phyloP scores from a whole-genome alignment of 805 yeast genomes.

The Wickerhamiella kurtzmanii region DNA sequence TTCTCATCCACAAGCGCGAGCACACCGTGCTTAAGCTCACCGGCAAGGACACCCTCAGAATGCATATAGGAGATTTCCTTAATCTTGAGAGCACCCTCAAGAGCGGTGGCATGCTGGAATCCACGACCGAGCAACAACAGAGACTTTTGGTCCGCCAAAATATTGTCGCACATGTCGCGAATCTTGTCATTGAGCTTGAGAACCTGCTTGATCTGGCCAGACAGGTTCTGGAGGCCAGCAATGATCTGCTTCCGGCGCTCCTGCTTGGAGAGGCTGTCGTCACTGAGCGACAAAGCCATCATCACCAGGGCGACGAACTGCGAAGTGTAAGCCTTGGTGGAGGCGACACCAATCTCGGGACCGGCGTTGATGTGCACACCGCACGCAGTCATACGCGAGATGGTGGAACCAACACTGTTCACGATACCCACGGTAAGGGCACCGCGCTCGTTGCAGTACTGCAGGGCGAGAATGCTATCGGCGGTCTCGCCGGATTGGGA shows the following conservation, averaged over 20 bases:
- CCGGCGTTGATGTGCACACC: conserved; percentile 99
- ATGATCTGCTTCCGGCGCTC: conserved; percentile 76
- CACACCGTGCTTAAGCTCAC: conserved; percentile 97
- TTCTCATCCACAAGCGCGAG: conserved; percentile 90
- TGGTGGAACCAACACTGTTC: conserved; percentile 91
- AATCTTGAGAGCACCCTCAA: conserved; percentile 96
- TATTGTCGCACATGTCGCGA: conserved; percentile 56
- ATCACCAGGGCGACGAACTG: conserved; percentile 93
- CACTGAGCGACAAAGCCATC: conserved; percentile 91
- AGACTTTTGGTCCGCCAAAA: conserved; percentile 70
- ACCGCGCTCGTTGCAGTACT: conserved; percentile 92
- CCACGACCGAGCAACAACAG: conserved; percentile 92
- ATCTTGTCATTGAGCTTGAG: conserved; percentile 60
- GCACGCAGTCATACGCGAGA: conserved; percentile 94
- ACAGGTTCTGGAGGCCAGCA: conserved; percentile 69
- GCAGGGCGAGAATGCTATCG: conserved; percentile 87
- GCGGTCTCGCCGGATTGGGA: conserved; percentile 99
- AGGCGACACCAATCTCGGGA: conserved; percentile 98
- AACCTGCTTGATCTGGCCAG: conserved; percentile 71
- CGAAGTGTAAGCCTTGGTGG: conserved; percentile 97
- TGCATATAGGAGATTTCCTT: conserved; percentile 98
- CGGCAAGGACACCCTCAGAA: conserved; percentile 97
- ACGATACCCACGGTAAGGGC: conserved; percentile 96
- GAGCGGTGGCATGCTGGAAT: conserved; percentile 89
- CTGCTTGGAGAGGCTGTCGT: conserved; percentile 67